Base-by-base conservation (phyloP, 2,329 filamentous ascomycete genomes). In the Alternaria angustiovoidea region DNA sequence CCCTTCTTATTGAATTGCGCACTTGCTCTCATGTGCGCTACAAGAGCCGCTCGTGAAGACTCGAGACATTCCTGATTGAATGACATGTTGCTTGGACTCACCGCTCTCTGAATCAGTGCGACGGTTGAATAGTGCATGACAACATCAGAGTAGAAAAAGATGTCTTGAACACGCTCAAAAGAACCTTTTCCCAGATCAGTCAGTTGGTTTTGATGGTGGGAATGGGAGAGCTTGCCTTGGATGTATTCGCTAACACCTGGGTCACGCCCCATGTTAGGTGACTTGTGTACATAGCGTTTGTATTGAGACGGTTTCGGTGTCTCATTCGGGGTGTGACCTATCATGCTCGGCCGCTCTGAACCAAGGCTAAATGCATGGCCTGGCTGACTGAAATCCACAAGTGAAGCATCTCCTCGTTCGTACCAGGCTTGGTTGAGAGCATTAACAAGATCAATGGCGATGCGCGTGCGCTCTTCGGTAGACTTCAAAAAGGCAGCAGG, bases 51-150 rank as follows among this genome's bases (percentile, higher is more conserved):
- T 48, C 75, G 66, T 20, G 75, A 69, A 2, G 73, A 75, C 24
- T 74, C 67, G 11, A 78, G 63, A 34, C 75, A 77, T 20, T 74
- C 70, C 38, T 70, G 64, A 34, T 66, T 72, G 48, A 78, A 77
- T 1, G 67, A 68, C 14, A 71, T 68, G 28, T 74, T 74, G 28
- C 73, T 70, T n/a, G 73, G 67, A 53, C 67, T 74, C 4, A 73
- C 66, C 4, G 73, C 73, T 14, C 75, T 70, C 44, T 77, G 73
- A 32, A 77, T 76, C 5, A 78, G 64, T 4, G 74, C 63, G 20
- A 69, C 68, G 7, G 69, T 76, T 7, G 73, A 75, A 51, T 76
- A 77, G 43, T 78, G 75, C 57, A 75, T 68, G 3, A 77, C 73
- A 6, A 72, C 63, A 46, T 77, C 74, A 2, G 69, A 65, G 46